These are phyloP conservation scores for Danielozyma ontarioensis DNA, from an alignment of 805 yeast species.

Conservation along the genomic window DNA sequence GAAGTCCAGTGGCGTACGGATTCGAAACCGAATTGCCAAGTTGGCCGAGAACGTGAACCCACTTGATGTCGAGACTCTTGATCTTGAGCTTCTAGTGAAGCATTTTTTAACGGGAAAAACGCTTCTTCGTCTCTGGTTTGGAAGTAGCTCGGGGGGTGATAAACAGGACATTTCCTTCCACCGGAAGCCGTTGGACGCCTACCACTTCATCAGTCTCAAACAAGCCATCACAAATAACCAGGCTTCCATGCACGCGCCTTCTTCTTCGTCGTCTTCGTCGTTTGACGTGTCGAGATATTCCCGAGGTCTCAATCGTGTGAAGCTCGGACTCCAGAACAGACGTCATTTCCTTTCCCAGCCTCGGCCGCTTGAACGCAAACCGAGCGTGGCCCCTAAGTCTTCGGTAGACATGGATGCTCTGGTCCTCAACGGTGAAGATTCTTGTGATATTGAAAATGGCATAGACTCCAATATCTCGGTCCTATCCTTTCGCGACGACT, in stretches of 20 bases:
- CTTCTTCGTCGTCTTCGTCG: constrained; percentile 1
- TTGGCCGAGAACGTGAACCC: constrained; percentile 31
- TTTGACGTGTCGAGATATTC: constrained; percentile 22
- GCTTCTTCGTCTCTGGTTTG: constrained; percentile 28
- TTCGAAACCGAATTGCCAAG: constrained; percentile 30
- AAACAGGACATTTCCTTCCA: background rate
- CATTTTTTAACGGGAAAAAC: constrained; percentile 29
- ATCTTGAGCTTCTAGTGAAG: constrained; percentile 29
- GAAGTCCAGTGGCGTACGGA: constrained; percentile 20
- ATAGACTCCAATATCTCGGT: background rate
- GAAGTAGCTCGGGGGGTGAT: constrained; percentile 4
- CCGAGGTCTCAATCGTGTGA: constrained; percentile 31
- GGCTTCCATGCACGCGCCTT: constrained; percentile 4
- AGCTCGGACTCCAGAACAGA: constrained; percentile 26
- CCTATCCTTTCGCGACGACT: background rate
- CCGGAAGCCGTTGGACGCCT: too few species aligned
- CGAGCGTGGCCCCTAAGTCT: too few species aligned
- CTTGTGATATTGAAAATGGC: background rate
- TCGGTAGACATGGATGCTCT: too few species aligned
- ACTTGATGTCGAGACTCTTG: constrained; percentile 36
- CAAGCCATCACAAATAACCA: constrained; percentile 21
- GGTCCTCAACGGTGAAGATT: too few species aligned
- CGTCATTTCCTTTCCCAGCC: constrained; percentile 4
- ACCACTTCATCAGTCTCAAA: constrained; percentile 28
- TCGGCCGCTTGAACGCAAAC: background rate